These are phyloP conservation scores for Sphagnum contortum DNA, from an alignment of 225 moss, liverwort and hornwort genomes.

Conservation along the genomic window DNA sequence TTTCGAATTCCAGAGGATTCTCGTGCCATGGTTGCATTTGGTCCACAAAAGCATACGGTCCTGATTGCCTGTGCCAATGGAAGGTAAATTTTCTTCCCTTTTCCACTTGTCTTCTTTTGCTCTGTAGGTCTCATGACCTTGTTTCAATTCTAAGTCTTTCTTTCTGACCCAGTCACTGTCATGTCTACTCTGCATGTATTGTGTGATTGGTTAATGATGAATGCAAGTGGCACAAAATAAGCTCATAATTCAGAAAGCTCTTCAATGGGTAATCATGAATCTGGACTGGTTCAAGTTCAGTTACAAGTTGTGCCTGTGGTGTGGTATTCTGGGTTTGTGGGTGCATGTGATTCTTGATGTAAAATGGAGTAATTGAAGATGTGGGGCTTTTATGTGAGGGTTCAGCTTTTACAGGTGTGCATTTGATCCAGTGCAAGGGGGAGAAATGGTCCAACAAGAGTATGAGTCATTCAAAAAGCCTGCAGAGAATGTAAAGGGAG, in stretches of 20 bases:
- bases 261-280: background rate
- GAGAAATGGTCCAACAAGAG: slow-evolving; percentile 42
- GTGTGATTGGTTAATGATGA: too few species aligned
- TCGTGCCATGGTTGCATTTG: slow-evolving; percentile 41
- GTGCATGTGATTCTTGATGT: background rate
- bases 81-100: slow-evolving; percentile 19
- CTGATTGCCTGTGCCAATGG: slow-evolving; percentile 48
- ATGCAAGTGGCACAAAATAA: too few species aligned
- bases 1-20: slow-evolving; percentile 54
- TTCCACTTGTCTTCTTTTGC: too few species aligned
- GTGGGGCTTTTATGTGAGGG: too few species aligned
- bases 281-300: background rate
- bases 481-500: slow-evolving; percentile 8
- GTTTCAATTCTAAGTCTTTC: too few species aligned
- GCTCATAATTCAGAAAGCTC: background rate
- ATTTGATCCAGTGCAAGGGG: slow-evolving; percentile 62
- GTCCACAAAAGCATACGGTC: slow-evolving; percentile 34
- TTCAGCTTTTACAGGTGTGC: slow-evolving; percentile 62
- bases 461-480: slow-evolving; percentile 28
- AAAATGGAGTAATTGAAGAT: too few species aligned
- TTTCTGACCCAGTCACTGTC: too few species aligned
- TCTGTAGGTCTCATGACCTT: too few species aligned
- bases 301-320: background rate
- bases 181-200: too few species aligned
- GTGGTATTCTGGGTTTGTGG: background rate